Evolutionary conservation across 2,329 filamentous ascomycete species (phyloP).

Genomic region (Stachybotrys echinatus): DNA sequence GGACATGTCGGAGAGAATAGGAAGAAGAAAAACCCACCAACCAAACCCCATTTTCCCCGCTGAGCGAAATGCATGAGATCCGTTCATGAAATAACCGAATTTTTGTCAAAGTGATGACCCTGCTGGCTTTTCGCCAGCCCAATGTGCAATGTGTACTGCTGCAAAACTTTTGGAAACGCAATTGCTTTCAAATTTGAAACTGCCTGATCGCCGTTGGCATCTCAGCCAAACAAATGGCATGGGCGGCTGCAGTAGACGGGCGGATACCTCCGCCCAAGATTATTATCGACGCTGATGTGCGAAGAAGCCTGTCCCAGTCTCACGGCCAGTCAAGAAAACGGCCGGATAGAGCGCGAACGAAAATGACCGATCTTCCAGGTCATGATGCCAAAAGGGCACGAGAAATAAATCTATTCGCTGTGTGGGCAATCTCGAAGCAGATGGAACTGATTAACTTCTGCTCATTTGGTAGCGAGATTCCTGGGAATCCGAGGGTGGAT

Average conservation of each 20-base stretch:
- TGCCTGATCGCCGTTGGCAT: not conserved
- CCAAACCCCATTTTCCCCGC: slow-evolving; percentile 25
- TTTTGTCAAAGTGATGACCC: not conserved
- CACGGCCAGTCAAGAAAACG: not conserved
- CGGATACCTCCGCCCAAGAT: not conserved
- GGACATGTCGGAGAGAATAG: slow-evolving; percentile 13
- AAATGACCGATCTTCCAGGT: not conserved
- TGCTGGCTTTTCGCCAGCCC: not conserved
- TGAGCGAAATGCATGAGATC: slow-evolving; percentile 30
- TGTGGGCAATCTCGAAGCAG: too few relatives aligned
- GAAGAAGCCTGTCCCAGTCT: not conserved
- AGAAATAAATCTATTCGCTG: not conserved
- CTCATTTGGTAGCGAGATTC: too few relatives aligned
- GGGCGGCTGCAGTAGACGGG: not conserved
- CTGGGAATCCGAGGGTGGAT: not conserved
- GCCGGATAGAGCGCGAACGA: not conserved
- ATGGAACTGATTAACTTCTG: too few relatives aligned
- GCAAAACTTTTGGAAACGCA: slow-evolving; percentile 15
- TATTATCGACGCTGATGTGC: not conserved
- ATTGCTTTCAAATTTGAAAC: too few relatives aligned
- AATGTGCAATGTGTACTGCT: slow-evolving; percentile 21
- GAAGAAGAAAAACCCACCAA: slow-evolving; percentile 9
- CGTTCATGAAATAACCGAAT: slow-evolving; percentile 17
- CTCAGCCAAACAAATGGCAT: not conserved
- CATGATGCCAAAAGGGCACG: not conserved